These are phyloP conservation scores for Cercospora sesami DNA, from an alignment of 2,329 filamentous ascomycete genomes.

Conservation along the genomic window DNA sequence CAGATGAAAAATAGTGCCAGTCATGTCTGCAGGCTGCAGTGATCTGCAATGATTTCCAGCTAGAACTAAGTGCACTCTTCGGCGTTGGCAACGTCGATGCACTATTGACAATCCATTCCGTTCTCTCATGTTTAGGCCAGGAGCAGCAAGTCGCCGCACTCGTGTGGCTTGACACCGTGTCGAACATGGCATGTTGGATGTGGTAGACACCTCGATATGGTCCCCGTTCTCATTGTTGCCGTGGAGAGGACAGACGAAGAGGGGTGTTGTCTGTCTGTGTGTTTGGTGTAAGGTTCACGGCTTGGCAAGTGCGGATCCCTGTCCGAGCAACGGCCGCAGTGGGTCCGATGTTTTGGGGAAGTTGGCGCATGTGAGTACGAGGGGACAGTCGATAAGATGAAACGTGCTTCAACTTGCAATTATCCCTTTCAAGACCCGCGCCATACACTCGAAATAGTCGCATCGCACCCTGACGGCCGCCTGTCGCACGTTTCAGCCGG, in stretches of 20 bases:
- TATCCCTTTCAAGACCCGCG: background rate
- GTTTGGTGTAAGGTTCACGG: background rate
- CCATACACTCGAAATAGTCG: background rate
- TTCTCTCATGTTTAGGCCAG: background rate
- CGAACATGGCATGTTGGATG: no score
- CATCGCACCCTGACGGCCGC: background rate
- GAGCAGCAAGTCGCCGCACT: no score
- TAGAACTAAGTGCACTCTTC: background rate
- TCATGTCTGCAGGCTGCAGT: background rate
- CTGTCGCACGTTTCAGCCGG: background rate
- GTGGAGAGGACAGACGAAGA: background rate
- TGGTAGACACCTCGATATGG: no score
- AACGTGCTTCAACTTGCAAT: background rate
- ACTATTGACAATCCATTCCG: background rate
- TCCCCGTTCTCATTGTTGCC: background rate
- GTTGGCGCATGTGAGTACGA: background rate
- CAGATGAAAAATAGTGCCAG: background rate
- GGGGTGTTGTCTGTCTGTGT: background rate
- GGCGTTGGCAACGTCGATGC: background rate
- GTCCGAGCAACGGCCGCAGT: conserved; percentile 1
- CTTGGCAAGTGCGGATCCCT: background rate
- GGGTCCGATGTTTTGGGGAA: background rate
- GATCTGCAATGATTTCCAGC: background rate
- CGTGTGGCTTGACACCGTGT: no score
- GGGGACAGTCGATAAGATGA: background rate